Evolutionary conservation across 169 alveolate genomes (phyloP).

Genomic region (Condylostoma magnum): DNA sequence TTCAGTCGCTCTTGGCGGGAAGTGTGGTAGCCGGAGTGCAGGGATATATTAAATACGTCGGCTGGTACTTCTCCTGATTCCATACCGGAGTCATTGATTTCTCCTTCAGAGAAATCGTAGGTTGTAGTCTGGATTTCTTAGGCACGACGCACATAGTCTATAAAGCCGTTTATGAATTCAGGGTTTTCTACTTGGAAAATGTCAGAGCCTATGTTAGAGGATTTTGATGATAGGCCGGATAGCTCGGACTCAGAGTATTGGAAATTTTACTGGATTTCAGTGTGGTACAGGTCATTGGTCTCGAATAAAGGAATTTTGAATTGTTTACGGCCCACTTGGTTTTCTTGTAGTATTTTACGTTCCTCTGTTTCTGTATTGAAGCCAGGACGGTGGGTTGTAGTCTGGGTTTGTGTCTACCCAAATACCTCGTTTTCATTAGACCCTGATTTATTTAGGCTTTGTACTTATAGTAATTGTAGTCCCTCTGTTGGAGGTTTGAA

Average conservation of each 20-base stretch:
- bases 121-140: slow-evolving; percentile 14
- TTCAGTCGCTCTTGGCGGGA: too few species aligned
- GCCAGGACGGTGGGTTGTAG: neutral
- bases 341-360: neutral
- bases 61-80: slow-evolving; percentile 22
- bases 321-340: neutral
- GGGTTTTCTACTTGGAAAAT: slow-evolving; percentile 8
- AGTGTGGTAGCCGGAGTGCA: too few species aligned
- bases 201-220: slow-evolving; percentile 17
- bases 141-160: slow-evolving; percentile 7
- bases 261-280: too few species aligned
- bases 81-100: neutral
- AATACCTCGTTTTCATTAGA: neutral
- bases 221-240: neutral
- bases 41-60: too few species aligned
- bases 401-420: neutral
- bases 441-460: neutral
- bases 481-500: neutral
- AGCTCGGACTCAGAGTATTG: slow-evolving; percentile 5
- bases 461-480: neutral
- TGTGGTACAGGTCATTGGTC: too few species aligned
- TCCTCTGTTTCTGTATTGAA: slow-evolving; percentile 16
- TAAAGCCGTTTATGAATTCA: slow-evolving; percentile 9
- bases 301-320: slow-evolving; percentile 3
- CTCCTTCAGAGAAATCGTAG: slow-evolving; percentile 17